These are phyloP conservation scores for Irpex sp. DNA, from an alignment of 1,284 basidiomycete species.

Conservation along the genomic window DNA sequence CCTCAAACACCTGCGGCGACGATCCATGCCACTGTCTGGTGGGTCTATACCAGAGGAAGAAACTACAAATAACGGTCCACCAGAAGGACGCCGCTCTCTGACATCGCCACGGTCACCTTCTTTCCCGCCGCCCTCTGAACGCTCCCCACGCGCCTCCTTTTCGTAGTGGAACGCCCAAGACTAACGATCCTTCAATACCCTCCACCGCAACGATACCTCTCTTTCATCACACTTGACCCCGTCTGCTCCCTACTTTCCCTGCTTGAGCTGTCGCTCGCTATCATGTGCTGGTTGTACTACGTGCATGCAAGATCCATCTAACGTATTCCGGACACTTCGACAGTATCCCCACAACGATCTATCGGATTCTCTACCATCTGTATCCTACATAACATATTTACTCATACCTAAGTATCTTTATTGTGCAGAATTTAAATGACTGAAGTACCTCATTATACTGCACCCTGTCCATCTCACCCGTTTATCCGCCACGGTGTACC, in stretches of 20 bases:
- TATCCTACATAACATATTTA: not conserved
- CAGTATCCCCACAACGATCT: not conserved
- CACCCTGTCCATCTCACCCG: not conserved
- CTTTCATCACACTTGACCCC: not conserved
- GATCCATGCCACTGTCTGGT: slow-evolving; percentile 14
- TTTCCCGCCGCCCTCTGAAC: slow-evolving; percentile 7
- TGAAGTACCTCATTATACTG: not conserved
- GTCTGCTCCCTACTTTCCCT: not conserved
- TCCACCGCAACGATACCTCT: not conserved
- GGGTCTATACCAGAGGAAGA: not conserved
- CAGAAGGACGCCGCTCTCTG: not conserved
- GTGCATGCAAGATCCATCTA: not conserved
- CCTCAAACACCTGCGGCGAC: slow-evolving; percentile 2
- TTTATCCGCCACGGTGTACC: not conserved
- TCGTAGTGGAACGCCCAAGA: not conserved
- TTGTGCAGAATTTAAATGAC: not conserved
- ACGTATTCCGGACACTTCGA: not conserved
- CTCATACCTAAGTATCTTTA: not conserved
- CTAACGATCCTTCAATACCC: not conserved
- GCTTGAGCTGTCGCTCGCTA: not conserved
- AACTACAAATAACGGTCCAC: not conserved
- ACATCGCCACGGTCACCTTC: slow-evolving; percentile 1
- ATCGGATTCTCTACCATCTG: not conserved
- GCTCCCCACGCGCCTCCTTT: not conserved
- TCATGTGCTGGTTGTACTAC: not conserved